Base-by-base conservation (phyloP, 306 rosid genomes). In the Castanea mollissima region DNA sequence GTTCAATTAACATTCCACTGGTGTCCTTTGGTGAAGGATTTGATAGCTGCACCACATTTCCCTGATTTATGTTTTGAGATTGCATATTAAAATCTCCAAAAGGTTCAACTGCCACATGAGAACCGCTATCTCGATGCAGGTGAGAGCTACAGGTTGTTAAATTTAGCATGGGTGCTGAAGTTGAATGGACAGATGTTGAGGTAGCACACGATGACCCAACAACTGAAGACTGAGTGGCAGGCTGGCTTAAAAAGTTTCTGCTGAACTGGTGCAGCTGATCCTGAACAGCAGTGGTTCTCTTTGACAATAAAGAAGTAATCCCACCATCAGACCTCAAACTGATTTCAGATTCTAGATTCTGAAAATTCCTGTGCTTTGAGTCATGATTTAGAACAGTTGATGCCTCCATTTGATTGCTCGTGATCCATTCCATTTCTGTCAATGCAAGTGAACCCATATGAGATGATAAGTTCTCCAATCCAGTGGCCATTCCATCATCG, bases 361-460 rank as follows among this genome's bases (percentile, higher is more conserved):
- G 87, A 63, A 84, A 55, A 71, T 68, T 91, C 19, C 71, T 89
- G 15, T 83, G 65, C 88, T 85, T 91, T 10, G 67, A 29, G 32
- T 92, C 95, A 29, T 82, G 83, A 65, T 77, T 89, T 75, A 85
- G 75, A 60, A 85, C 88, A 77, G 78, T 74, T 19, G 90, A 89
- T 78, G 87, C 83, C 54, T 90, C 97, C 6, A 73, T 85, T 68
- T 85, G 97, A 80, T 74, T 83, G 82, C 87, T 80, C 18, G 86
- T 81, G 21, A 82, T 76, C 91, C 95, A 93, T 12, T 95, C 97
- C 91, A 91, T 95, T 89, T 92, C 99, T 92, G 97, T 88, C 87
- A 95, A 92, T 78, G 91, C 94, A 92, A 92, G 97, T 87, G 95
- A 95, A 92, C 83, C 79, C 92, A 91, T 84, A 84, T 92, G 90